Base-by-base conservation (phyloP, 495 filamentous ascomycete genomes). In the Penicillium pancosmium region DNA sequence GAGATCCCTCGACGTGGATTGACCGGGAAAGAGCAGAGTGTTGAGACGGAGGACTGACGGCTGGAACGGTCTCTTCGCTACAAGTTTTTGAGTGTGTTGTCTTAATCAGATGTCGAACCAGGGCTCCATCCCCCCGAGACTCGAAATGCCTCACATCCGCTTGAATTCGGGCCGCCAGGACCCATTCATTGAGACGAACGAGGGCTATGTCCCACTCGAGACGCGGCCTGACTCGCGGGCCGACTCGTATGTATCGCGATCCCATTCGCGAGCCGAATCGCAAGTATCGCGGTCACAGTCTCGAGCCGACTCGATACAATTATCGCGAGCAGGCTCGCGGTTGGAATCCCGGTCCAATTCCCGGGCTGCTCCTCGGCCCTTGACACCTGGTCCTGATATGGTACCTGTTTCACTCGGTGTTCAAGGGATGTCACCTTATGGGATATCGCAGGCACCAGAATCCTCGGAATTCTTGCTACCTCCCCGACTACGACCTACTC, bases 401-500 rank as follows among this genome's bases (percentile, higher is more conserved):
- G n/a, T 36, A 8, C 54, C 57, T 0, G 27, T 41, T 15, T 41
- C 56, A 1, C 13, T 68, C 21, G 59, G 66, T 1, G 57, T 55
- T 3, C 68, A 64, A 40, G 68, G 63, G 1, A 61, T 63, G 5
- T 70, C 68, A 1, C 68, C 65, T 21, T 71, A 66, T 62, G 78
- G 62, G 1, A 52, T 72, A 13, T 58, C 57, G 52, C 67, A 33
- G 53, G 76, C 65, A 2, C 78, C 79, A 5, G 85, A 84, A 21
- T 87, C 84, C 4, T 75, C 84, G 38, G 85, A 88, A 59, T 77
- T 81, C 25, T 71, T 88, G n/a, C 71, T 89, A 27, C 86, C 84
- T 3, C 86, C 86, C 0, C 74, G 69, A 54, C 33, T 70, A 38
- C 56, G 63, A 41, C 68, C 63, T 4, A 59, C 65, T 15, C 56